Conservation (phyloP, 768 basidiomycete genomes). For the Phaeolepiota aurea region DNA sequence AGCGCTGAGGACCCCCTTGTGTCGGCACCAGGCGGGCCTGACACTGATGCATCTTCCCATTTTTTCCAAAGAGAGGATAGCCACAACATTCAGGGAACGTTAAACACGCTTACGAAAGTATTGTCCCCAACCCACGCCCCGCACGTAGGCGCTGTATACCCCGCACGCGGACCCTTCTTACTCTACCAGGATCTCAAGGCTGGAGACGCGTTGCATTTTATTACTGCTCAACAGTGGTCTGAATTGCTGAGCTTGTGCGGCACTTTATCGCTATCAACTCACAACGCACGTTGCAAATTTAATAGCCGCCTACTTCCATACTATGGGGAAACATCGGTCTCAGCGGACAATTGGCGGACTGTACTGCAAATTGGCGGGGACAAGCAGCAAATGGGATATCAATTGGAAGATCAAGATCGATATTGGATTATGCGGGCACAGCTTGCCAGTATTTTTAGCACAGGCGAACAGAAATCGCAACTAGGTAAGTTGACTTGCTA, state of each 20-base stretch:
- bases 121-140: not conserved
- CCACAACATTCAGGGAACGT: not conserved
- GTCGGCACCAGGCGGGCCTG: no score
- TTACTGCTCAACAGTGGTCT: constrained; percentile 27
- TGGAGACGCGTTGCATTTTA: constrained; percentile 19
- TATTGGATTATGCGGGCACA: constrained; percentile 38
- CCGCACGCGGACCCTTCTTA: constrained; percentile 23
- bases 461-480: not conserved
- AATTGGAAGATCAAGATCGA: constrained; percentile 34
- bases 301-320: constrained; percentile 20
- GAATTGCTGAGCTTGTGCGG: constrained; percentile 42
- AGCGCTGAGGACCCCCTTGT: no score
- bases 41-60: not conserved
- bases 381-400: constrained; percentile 27
- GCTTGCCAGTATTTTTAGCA: not conserved
- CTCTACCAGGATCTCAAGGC: constrained; percentile 30
- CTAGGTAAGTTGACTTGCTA: not conserved
- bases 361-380: constrained; percentile 34
- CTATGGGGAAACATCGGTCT: constrained; percentile 10
- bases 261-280: constrained; percentile 30
- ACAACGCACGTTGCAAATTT: constrained; percentile 15
- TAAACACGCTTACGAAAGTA: not conserved
- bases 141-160: constrained; percentile 11
- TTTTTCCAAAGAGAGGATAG: not conserved
- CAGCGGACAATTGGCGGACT: constrained; percentile 39